Evolutionary conservation across 2,329 filamentous ascomycete species (phyloP).

Genomic region (Lecanoromycetidae sp.): DNA sequence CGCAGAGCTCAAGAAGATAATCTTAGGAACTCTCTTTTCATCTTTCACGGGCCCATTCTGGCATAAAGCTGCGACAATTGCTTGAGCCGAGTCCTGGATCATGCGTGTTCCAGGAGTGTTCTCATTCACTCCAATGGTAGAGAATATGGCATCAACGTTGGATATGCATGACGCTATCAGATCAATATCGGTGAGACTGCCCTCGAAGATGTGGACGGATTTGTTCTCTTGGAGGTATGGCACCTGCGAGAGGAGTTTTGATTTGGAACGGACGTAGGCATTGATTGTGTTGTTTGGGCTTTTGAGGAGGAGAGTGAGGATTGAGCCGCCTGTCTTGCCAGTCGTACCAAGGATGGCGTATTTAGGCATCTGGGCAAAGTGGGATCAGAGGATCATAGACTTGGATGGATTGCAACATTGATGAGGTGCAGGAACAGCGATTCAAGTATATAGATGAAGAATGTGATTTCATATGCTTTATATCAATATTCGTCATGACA

Average conservation of each 20-base stretch:
- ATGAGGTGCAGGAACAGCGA: too few relatives aligned
- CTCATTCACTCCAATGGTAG: constrained; percentile 31
- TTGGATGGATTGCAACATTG: too few relatives aligned
- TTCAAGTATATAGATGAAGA: too few relatives aligned
- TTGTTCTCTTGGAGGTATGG: constrained; percentile 26
- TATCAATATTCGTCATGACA: too few relatives aligned
- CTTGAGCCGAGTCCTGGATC: constrained; percentile 26
- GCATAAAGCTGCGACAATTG: constrained; percentile 29
- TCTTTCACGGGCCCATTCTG: constrained; percentile 17
- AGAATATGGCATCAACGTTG: constrained; percentile 30
- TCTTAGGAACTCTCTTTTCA: constrained; percentile 24
- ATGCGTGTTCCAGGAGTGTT: constrained; percentile 34
- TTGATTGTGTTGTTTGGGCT: constrained; percentile 25
- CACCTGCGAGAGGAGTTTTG: constrained; percentile 29
- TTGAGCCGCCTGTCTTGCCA: constrained; percentile 33
- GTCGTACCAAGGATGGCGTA: too few relatives aligned
- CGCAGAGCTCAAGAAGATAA: constrained; percentile 35
- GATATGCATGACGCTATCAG: constrained; percentile 30
- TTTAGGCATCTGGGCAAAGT: too few relatives aligned
- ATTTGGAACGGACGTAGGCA: constrained; percentile 34
- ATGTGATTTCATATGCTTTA: too few relatives aligned
- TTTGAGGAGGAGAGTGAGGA: constrained; percentile 31
- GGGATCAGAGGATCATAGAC: too few relatives aligned
- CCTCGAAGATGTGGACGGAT: constrained; percentile 32
- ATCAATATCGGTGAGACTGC: constrained; percentile 30